Evolutionary conservation across 1,284 basidiomycete genomes (phyloP).

Genomic region (Pisolithus thermaeus): DNA sequence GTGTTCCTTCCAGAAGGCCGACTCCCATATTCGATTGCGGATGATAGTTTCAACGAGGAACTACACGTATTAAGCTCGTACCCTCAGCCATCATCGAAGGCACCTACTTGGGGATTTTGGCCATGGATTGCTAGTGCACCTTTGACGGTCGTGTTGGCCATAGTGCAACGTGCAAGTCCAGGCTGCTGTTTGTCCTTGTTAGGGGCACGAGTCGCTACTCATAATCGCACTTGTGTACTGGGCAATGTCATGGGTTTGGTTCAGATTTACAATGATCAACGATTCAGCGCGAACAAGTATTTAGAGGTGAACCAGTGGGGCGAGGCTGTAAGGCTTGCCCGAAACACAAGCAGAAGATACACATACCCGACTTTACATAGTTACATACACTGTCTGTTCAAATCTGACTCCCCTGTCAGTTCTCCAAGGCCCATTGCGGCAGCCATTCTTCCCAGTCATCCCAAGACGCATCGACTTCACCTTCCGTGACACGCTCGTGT

Average conservation of each 20-base stretch:
- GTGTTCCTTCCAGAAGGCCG: conserved; percentile 94
- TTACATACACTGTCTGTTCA: background rate
- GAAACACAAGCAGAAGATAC: background rate
- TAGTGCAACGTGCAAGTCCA: conserved; percentile 24
- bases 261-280: too few species aligned
- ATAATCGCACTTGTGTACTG: background rate
- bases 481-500: conserved; percentile 19
- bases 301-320: too few species aligned
- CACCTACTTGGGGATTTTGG: conserved; percentile 79
- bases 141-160: conserved; percentile 88
- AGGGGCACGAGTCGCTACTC: conserved; percentile 11
- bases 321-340: too few species aligned
- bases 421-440: conserved; percentile 32
- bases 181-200: conserved; percentile 20
- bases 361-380: background rate
- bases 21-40: conserved; percentile 94
- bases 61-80: conserved; percentile 42
- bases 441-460: conserved; percentile 59
- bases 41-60: conserved; percentile 97
- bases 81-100: background rate
- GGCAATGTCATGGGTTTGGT: too few species aligned
- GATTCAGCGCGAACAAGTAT: too few species aligned
- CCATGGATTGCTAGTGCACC: conserved; percentile 87
- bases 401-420: conserved; percentile 14
- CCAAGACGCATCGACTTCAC: conserved; percentile 36